These are phyloP conservation scores for Phytophthora podocarpi DNA, from an alignment of 352 stramenopile genomes.

Conservation along the genomic window DNA sequence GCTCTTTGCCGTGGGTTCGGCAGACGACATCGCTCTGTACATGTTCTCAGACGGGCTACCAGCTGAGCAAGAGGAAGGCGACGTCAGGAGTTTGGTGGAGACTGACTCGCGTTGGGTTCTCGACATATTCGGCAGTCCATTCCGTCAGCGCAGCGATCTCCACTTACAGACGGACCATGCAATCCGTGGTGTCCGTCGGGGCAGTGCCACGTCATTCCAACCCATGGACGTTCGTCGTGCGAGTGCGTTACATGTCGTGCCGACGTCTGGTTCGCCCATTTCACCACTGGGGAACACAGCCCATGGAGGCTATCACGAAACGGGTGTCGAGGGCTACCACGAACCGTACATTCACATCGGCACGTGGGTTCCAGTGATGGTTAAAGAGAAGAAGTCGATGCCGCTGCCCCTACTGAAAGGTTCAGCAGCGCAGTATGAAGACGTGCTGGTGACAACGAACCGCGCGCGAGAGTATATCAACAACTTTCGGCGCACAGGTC, in stretches of 20 bases:
- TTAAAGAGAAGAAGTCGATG: slow-evolving; percentile 43
- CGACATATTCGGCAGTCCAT: slow-evolving; percentile 72
- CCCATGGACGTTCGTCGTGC: slow-evolving; percentile 31
- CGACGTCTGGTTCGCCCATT: slow-evolving; percentile 10
- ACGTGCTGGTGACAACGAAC: slow-evolving; percentile 69
- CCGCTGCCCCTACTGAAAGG: slow-evolving; percentile 44
- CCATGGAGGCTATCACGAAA: slow-evolving; percentile 13
- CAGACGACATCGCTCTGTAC: slow-evolving; percentile 67
- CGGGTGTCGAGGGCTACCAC: slow-evolving; percentile 31
- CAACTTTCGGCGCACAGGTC: slow-evolving; percentile 55
- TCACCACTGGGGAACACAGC: slow-evolving; percentile 43
- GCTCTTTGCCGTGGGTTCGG: slow-evolving; percentile 64
- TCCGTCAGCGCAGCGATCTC: slow-evolving; percentile 54
- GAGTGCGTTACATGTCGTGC: slow-evolving; percentile 16
- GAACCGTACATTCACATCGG: slow-evolving; percentile 83
- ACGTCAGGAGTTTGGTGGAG: slow-evolving; percentile 30
- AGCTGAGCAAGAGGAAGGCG: slow-evolving; percentile 35
- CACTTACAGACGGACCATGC: slow-evolving; percentile 62
- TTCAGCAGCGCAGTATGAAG: slow-evolving; percentile 51
- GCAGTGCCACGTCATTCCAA: slow-evolving; percentile 18
- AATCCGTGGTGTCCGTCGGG: slow-evolving; percentile 51
- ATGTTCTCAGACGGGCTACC: slow-evolving; percentile 44
- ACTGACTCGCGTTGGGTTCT: slow-evolving; percentile 73
- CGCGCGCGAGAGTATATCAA: slow-evolving; percentile 72
- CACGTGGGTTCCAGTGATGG: slow-evolving; percentile 72